Evolutionary conservation across 176 grass and related monocot species (phyloP), one percentile per base, ranked within the genome.

Genomic region (Themeda triandra): DNA sequence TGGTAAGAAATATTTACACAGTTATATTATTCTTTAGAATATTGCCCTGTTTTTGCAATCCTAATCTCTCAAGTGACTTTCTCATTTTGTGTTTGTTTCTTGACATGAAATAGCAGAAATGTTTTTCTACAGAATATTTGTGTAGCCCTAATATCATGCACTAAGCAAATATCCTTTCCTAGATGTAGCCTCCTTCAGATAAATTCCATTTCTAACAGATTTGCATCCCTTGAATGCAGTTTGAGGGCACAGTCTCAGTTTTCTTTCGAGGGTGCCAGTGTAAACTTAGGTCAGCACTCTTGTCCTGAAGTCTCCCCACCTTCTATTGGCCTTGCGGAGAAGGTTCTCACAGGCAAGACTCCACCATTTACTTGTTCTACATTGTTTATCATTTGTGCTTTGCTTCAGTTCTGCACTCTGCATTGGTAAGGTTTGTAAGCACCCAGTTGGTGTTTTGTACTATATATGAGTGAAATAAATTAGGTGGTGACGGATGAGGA

Each of bases 321-420:
- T 84, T 79, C 69, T 62, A 36, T 48, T 70, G 65, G 39, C 77
- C 28, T 86, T 27, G 49, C 32, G 21, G 63, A 42, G 71, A 86
- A 77, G 53, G 64, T 86, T 82, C 71, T 19, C 18, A 69, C 42
- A 89, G 83, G 65, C 71, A 86, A 86, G 88, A 63, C 31, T 77
- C 19, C 4, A 77, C 33, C 46, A 39, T 62, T 74, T 63, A 40
- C 14, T 63, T 30, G 32, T 48, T 46, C n/a, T 25, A 62, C 6
- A 48, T 8, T 89, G 24, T 82, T 45, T 75, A 65, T 58, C 30
- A 21, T 41, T 40, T 36, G 5, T 63, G 10, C 37, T 77, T 76
- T 70, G 48, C 66, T 77, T 72, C 27, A 78, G 21, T 41, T 2
- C 6, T 83, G 40, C 24, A 53, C 28, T 88, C 60, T 18, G 33